Conservation (phyloP, 2,329 filamentous ascomycete species). For the Fusarium annulatum region DNA sequence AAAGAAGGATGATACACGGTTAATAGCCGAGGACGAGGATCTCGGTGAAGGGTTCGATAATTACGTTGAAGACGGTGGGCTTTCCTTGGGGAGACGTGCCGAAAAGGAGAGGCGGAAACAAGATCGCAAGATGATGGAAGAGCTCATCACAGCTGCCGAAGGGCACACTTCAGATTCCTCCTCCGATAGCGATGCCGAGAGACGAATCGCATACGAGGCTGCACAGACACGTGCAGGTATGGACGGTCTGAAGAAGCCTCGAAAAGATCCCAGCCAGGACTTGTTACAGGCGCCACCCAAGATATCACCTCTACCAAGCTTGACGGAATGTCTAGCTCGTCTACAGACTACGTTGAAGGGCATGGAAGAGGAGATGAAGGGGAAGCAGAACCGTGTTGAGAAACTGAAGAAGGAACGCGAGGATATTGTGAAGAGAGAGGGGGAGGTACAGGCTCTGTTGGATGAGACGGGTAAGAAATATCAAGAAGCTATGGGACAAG, state of each 20-base stretch:
- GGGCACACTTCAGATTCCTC: conserved; percentile 70
- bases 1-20: conserved; percentile 76
- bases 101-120: conserved; percentile 76
- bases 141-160: conserved; percentile 84
- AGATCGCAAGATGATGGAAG: conserved; percentile 81
- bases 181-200: conserved; percentile 76
- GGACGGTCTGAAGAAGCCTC: conserved; percentile 71
- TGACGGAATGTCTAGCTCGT: conserved; percentile 73
- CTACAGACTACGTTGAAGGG: conserved; percentile 70
- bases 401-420: conserved; percentile 75
- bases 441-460: conserved; percentile 82
- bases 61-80: conserved; percentile 85
- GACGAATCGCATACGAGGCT: conserved; percentile 85
- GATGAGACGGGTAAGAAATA: conserved; percentile 81
- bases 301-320: conserved; percentile 80
- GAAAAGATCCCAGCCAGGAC: conserved; percentile 50
- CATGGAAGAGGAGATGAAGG: conserved; percentile 72
- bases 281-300: conserved; percentile 72
- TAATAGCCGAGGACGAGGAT: conserved; percentile 89
- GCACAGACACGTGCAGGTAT: conserved; percentile 89
- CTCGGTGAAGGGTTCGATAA: conserved; percentile 93
- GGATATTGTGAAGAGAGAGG: conserved; percentile 75
- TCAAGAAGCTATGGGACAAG: conserved; percentile 56
- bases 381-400: conserved; percentile 71
- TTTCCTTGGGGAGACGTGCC: conserved; percentile 82